Percentiles rank a stretch among this genome's conserved stretches.
phyloP scores from a whole-genome alignment of 805 yeast genomes.

The Cyberlindnera galapagoensis region DNA sequence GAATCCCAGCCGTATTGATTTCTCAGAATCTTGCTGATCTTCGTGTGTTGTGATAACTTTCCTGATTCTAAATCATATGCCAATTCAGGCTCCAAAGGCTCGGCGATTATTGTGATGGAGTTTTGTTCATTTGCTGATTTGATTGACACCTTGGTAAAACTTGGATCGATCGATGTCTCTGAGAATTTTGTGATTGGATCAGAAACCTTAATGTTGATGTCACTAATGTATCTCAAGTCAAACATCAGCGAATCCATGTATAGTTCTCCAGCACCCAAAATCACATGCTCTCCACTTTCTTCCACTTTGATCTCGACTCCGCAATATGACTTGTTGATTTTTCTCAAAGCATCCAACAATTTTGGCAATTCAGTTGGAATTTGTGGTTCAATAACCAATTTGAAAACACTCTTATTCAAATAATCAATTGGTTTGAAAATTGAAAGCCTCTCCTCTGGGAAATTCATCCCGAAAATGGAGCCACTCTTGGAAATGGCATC shows the following conservation, averaged over 20 bases:
- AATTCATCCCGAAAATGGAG: slow-evolving; percentile 36
- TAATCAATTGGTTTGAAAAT: slow-evolving; percentile 38
- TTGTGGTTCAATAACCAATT: slow-evolving; percentile 77
- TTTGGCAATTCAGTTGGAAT: slow-evolving; percentile 74
- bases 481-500: slow-evolving; percentile 57
- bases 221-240: slow-evolving; percentile 57
- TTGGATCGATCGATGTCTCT: slow-evolving; percentile 65
- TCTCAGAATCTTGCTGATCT: slow-evolving; percentile 49
- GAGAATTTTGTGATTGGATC: slow-evolving; percentile 76
- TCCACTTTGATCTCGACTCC: slow-evolving; percentile 68
- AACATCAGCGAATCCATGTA: slow-evolving; percentile 78
- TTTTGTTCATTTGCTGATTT: slow-evolving; percentile 49
- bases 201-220: slow-evolving; percentile 71
- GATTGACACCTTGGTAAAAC: slow-evolving; percentile 62
- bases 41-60: slow-evolving; percentile 28
- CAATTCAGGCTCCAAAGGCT: slow-evolving; percentile 58
- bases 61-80: slow-evolving; percentile 50
- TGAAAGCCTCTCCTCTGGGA: slow-evolving; percentile 15
- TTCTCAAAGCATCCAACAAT: slow-evolving; percentile 62
- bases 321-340: slow-evolving; percentile 54
- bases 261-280: slow-evolving; percentile 81
- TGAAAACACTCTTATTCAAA: slow-evolving; percentile 54
- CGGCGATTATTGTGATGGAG: slow-evolving; percentile 65
- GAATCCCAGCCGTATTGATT: slow-evolving; percentile 73
- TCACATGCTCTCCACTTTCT: slow-evolving; percentile 81